Conservation (phyloP, 768 basidiomycete genomes). For the Cantharellus cinnabarinus region DNA sequence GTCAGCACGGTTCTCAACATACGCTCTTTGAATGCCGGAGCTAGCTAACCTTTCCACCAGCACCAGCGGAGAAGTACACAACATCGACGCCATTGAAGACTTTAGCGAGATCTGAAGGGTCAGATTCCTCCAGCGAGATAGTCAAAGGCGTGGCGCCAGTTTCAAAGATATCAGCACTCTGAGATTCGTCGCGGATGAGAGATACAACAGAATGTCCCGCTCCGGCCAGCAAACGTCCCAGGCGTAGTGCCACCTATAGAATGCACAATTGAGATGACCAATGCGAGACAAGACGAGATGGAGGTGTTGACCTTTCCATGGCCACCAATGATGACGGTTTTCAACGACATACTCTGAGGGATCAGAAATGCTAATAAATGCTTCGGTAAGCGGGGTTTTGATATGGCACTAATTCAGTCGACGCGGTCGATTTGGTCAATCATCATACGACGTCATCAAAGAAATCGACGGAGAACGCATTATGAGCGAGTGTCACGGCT, state of each 20-base stretch:
- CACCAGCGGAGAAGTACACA: conserved; percentile 26
- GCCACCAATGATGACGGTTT: conserved; percentile 31
- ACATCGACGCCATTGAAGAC: conserved; percentile 20
- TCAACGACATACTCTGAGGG: conserved; percentile 9
- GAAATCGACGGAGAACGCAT: too few relatives aligned
- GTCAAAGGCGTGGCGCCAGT: conserved; percentile 22
- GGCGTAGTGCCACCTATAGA: conserved; percentile 25
- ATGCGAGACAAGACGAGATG: not conserved
- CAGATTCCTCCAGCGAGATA: conserved; percentile 35
- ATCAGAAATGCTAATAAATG: not conserved
- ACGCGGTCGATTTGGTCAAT: too few relatives aligned
- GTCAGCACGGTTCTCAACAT: conserved; percentile 15
- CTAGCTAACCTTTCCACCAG: conserved; percentile 35
- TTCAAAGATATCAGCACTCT: conserved; percentile 26
- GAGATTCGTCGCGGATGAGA: conserved; percentile 30
- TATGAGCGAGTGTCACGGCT: too few relatives aligned
- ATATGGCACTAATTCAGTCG: too few relatives aligned
- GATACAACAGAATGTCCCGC: conserved; percentile 28
- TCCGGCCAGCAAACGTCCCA: conserved; percentile 29
- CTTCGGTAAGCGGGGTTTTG: too few relatives aligned
- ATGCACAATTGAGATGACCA: not conserved
- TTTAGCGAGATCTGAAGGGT: conserved; percentile 25
- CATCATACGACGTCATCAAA: too few relatives aligned
- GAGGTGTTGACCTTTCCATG: conserved; percentile 27
- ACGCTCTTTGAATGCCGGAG: not conserved